These are phyloP conservation scores for Pleurotus sapidus DNA, from an alignment of 768 basidiomycete species.

Conservation along the genomic window DNA sequence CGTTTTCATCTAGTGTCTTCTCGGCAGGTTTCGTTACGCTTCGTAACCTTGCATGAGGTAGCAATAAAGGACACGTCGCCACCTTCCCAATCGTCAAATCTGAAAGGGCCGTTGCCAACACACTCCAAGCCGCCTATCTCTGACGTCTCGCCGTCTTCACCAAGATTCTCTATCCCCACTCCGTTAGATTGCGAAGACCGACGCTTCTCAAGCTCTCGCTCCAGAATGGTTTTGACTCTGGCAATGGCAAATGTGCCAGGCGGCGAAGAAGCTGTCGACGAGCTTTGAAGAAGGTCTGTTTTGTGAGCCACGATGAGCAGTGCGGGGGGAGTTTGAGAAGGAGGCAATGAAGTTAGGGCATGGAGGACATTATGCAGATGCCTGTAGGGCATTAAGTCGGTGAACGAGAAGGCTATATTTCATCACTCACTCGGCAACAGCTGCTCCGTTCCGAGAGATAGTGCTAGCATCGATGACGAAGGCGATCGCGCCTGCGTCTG, in stretches of 20 bases:
- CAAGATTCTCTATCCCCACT: conserved; percentile 71
- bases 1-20: not conserved
- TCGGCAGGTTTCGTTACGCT: not conserved
- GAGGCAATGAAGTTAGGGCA: conserved; percentile 67
- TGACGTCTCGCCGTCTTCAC: conserved; percentile 59
- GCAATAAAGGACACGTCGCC: conserved; percentile 72
- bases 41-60: conserved; percentile 40
- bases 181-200: conserved; percentile 59
- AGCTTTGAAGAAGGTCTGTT: conserved; percentile 60
- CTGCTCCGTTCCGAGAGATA: conserved; percentile 69
- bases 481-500: conserved; percentile 59
- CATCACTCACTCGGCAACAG: conserved; percentile 73
- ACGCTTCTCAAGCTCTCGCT: conserved; percentile 83
- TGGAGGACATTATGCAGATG: conserved; percentile 74
- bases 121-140: conserved; percentile 79
- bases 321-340: conserved; percentile 58
- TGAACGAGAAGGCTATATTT: not conserved
- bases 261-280: conserved; percentile 32
- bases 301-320: conserved; percentile 77
- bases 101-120: conserved; percentile 57
- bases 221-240: conserved; percentile 74
- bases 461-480: conserved; percentile 83
- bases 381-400: conserved; percentile 31
- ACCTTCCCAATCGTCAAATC: conserved; percentile 81
- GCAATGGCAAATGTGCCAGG: conserved; percentile 52